Base-by-base conservation (phyloP, 148 eudicot genomes). In the Spergularia bocconei region DNA sequence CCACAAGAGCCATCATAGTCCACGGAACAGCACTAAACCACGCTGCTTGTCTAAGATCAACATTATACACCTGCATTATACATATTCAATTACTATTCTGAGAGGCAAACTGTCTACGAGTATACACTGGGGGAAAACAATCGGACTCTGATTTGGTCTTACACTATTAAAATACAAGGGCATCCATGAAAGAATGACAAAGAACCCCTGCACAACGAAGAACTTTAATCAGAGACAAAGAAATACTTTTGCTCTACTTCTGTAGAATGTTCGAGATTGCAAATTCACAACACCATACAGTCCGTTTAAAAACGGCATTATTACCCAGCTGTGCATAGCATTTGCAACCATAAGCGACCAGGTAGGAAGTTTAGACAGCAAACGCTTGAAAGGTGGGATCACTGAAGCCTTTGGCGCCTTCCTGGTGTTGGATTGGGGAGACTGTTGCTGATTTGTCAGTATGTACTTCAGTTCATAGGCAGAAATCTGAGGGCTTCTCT, bases 21-120 rank as follows among this genome's bases (percentile, higher is more conserved):
- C 98, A 93, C 0, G 98, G 98, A 83, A 91, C 91, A 80, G 97
- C 98, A 81, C 98, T 93, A 82, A 91, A 93, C 98, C 98, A 93
- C 67, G 98, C 98, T 75, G 98, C 98, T 80, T 87, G 91, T 83
- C 92, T 88, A 69, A 93, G 96, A 81, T 93, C 91, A 76, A 93
- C 96, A 78, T 83, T 84, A 80, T 93, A 89, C 71, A 93, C 87
- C 98, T 93, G 82, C 71, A 82, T 39, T 74, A 77, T 62, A 73
- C 25, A 19, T 56, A 52, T 69, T 7, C 53, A 11, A 1, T 36
- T 19, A 63, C 59, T 69, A 75, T 63, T 67, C 17, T 11, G 11
- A 7, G 7, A 14, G 68, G 47, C 36, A 14, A 10, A 56, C 19
- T 19, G 38, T 58, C 2, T 44, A 44, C 47, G 36, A 4, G 48